These are phyloP conservation scores for Paracorniculantispora psalliotae DNA, from an alignment of 2,329 filamentous ascomycete genomes.

Conservation along the genomic window DNA sequence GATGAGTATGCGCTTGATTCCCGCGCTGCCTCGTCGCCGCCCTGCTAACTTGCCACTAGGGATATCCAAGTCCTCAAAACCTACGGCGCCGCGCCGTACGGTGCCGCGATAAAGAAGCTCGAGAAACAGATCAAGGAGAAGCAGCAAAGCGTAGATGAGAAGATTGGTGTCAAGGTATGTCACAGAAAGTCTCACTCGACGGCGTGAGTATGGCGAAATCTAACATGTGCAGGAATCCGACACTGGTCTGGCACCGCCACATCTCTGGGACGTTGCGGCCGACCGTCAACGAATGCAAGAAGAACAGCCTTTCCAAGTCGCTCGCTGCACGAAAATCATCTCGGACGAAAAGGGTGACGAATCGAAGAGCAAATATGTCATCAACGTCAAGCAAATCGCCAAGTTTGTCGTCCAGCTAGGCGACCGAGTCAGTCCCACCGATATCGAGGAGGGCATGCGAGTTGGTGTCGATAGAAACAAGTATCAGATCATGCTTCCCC, in stretches of 20 bases:
- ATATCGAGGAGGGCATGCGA: constrained; percentile 99
- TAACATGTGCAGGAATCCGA: constrained; percentile 74
- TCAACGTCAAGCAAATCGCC: constrained; percentile 99
- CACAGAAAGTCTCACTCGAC: background rate
- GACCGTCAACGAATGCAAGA: constrained; percentile 98
- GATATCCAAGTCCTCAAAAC: constrained; percentile 99
- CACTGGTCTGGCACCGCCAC: constrained; percentile 93
- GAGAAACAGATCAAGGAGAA: constrained; percentile 99
- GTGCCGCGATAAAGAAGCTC: constrained; percentile 88
- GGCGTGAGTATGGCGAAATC: constrained; percentile 19
- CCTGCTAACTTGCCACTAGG: constrained; percentile 42
- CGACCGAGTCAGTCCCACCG: constrained; percentile 92
- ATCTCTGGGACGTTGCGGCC: constrained; percentile 97
- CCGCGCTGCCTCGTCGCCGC: constrained; percentile 18
- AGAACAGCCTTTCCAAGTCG: constrained; percentile 95
- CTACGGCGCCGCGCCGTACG: constrained; percentile 95
- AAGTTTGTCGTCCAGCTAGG: constrained; percentile 98
- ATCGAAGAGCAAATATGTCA: constrained; percentile 99
- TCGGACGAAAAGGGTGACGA: constrained; percentile 87
- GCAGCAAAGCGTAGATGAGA: constrained; percentile 96
- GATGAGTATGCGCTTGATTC: constrained; percentile 68
- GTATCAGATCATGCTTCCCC: constrained; percentile 94
- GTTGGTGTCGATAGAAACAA: constrained; percentile 98
- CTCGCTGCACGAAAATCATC: constrained; percentile 98
- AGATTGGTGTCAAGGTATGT: constrained; percentile 79